Base-by-base conservation (phyloP, 371 early-diverging fungal genomes). In the Mortierella sp. region DNA sequence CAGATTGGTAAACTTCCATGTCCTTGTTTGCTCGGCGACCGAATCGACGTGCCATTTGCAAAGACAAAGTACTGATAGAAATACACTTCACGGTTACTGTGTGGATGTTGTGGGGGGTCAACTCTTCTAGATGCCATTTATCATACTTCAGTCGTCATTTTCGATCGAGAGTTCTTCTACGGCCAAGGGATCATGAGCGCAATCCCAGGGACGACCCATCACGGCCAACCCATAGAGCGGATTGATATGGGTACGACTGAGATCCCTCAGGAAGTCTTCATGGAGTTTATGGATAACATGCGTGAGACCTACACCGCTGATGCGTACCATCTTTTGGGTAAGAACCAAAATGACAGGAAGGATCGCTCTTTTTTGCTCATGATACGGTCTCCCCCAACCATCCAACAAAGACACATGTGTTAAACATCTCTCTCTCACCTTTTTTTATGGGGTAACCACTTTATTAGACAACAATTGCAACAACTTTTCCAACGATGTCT, bases 111-210 rank as follows among this genome's bases (percentile, higher is more conserved):
- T n/a, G n/a, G n/a, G n/a, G n/a, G n/a, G n/a, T n/a, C n/a, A n/a
- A n/a, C n/a, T n/a, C n/a, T n/a, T n/a, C n/a, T 71, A 67, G 66
- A 70, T 58, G 67, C 57, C 9, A 65, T 71, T 39, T 83, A 82
- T 89, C 98, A 98, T 79, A 98, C 97, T 1, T 89, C 95, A 0
- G 91, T 98, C 5, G 95, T 96, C 27, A 88, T 94, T 30, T 95
- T 84, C 78, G 95, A 92, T 3, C 83, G 79, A 43, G 99, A 99
- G 67, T 92, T 90, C 72, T 96, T 82, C 79, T 98, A 89, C 72
- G 94, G 94, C 18, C 89, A 90, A 68, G 95, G 95, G 9, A 89
- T 92, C 50, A 79, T 83, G 70, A 62, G 58, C 4, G 67, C 86
- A 1, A 38, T 53, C n/a, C 92, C 92, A 16, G 93, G 91, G 7